These are phyloP conservation scores for Delonix regia DNA, from an alignment of 306 rosid genomes.

Conservation along the genomic window DNA sequence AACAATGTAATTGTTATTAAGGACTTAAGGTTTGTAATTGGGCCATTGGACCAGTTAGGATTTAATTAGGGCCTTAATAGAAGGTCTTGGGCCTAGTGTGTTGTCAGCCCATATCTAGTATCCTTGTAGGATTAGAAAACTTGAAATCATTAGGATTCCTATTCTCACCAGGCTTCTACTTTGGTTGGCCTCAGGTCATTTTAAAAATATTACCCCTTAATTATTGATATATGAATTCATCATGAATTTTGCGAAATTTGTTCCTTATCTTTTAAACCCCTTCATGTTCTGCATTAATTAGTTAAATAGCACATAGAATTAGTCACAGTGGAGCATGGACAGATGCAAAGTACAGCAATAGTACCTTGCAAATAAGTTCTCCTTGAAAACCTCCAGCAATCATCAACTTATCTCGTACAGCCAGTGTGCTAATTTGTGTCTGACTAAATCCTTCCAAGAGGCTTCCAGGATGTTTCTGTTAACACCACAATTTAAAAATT, in stretches of 20 bases:
- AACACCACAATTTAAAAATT: constrained; percentile 24
- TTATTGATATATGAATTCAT: neutral
- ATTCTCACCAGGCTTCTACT: neutral
- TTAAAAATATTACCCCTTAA: neutral
- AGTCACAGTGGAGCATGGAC: neutral
- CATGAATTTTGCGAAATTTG: neutral
- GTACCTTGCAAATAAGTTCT: constrained; percentile 88
- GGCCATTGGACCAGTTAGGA: neutral
- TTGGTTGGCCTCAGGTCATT: neutral
- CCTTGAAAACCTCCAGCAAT: constrained; percentile 91
- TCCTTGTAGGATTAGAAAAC: neutral
- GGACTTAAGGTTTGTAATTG: neutral
- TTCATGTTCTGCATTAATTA: neutral
- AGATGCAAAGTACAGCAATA: constrained; percentile 1
- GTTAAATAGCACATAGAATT: neutral
- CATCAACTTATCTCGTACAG: constrained; percentile 73
- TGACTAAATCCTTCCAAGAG: constrained; percentile 81
- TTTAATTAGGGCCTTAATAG: neutral
- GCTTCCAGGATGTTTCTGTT: constrained; percentile 83
- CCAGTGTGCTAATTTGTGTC: constrained; percentile 76
- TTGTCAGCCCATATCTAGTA: neutral
- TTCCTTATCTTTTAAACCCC: neutral
- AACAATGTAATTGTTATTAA: neutral
- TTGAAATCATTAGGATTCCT: neutral
- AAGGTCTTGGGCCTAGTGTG: neutral